Evolutionary conservation across 257 asterid species (phyloP).

Genomic region (Catharanthus roseus): DNA sequence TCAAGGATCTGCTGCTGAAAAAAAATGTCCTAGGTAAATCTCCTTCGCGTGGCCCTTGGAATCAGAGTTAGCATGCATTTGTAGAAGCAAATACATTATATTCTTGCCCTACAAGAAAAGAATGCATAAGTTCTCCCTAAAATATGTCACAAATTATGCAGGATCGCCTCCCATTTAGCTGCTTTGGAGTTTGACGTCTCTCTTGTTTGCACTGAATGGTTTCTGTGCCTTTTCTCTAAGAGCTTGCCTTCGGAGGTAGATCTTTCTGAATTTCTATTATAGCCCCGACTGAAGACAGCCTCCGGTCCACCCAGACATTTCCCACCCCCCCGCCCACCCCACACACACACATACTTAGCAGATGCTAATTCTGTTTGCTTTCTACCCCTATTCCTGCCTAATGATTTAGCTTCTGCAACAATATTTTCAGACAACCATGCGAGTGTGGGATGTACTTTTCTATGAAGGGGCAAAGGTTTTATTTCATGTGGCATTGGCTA

Average conservation of each 20-base stretch:
- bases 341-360: neutral
- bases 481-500: constrained; percentile 80
- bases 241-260: constrained; percentile 97
- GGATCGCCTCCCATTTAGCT: constrained; percentile 84
- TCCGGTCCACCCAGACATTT: neutral
- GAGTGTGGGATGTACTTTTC: constrained; percentile 97
- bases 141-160: constrained; percentile 29
- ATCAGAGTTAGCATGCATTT: neutral
- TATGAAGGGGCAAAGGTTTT: constrained; percentile 92
- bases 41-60: constrained; percentile 13
- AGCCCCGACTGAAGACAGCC: constrained; percentile 1
- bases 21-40: constrained; percentile 82
- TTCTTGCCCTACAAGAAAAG: neutral
- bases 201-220: constrained; percentile 98
- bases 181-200: constrained; percentile 93
- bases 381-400: neutral
- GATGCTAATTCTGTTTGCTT: neutral
- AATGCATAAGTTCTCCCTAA: too few species aligned
- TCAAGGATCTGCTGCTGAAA: constrained; percentile 72
- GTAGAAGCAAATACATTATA: neutral
- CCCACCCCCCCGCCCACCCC: too few species aligned
- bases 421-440: constrained; percentile 72
- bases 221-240: constrained; percentile 86
- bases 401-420: constrained; percentile 12
- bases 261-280: neutral